Conservation (phyloP, 305 asterid species). For the Fraxinus latifolia region DNA sequence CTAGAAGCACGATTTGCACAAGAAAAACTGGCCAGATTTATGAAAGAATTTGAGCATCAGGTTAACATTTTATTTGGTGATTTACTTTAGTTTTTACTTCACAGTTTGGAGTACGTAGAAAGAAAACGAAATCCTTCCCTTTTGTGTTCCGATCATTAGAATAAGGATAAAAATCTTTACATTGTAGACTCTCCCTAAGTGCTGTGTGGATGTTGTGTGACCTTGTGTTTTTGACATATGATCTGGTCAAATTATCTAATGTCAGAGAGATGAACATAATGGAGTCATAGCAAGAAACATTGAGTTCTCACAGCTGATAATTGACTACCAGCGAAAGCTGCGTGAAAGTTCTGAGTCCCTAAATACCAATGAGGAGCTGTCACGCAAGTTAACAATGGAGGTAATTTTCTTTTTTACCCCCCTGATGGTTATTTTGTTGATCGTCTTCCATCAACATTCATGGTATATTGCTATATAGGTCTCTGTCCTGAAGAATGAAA, state of each 20-base stretch:
- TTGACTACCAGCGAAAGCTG: constrained; percentile 72
- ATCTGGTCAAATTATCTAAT: constrained; percentile 17
- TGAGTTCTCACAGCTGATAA: constrained; percentile 80
- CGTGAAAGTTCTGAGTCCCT: constrained; percentile 80
- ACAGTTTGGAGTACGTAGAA: not conserved
- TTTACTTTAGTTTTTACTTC: not conserved
- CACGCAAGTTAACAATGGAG: constrained; percentile 77
- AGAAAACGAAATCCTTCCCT: not conserved
- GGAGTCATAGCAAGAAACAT: constrained; percentile 70
- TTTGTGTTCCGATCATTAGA: not conserved
- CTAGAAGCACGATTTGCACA: constrained; percentile 69
- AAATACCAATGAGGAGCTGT: constrained; percentile 59
- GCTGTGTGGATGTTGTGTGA: not conserved
- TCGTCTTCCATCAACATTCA: constrained; percentile 1
- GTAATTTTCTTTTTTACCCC: constrained; percentile 30
- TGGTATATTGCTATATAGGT: constrained; percentile 35
- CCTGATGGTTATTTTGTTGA: not conserved
- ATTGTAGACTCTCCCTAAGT: not conserved
- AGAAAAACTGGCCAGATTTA: constrained; percentile 71
- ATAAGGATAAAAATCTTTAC: not conserved
- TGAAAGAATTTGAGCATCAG: constrained; percentile 90
- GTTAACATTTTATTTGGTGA: constrained; percentile 32
- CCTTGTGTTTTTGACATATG: constrained; percentile 19
- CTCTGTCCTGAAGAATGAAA: constrained; percentile 70
- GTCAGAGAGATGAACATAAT: constrained; percentile 69